Evolutionary conservation across 2,329 filamentous ascomycete species (phyloP).

Genomic region (Hymenoscyphus salicellus): DNA sequence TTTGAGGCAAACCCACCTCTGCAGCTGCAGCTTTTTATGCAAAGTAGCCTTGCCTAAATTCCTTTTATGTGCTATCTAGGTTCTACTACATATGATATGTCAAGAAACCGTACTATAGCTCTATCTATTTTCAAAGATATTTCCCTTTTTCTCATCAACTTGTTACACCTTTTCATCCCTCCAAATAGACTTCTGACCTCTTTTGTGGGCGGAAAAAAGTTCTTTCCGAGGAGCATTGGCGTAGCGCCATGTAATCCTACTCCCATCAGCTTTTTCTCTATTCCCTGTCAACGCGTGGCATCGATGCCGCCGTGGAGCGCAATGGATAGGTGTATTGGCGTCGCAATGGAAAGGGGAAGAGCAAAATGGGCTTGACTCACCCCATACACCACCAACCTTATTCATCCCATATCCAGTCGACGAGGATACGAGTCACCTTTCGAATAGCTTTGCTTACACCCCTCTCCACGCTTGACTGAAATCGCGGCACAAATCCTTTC

Average conservation of each 20-base stretch:
- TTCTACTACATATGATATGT: background rate
- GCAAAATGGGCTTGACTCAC: constrained; percentile 1
- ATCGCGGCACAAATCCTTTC: constrained; percentile 2
- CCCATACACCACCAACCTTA: constrained; percentile 1
- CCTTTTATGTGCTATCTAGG: background rate
- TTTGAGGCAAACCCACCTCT: background rate
- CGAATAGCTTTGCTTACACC: background rate
- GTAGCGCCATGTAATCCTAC: constrained; percentile 1
- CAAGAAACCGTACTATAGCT: background rate
- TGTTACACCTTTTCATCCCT: background rate
- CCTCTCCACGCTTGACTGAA: background rate
- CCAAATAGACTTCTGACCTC: background rate
- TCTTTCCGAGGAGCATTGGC: background rate
- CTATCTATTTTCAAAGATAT: background rate
- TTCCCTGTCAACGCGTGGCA: background rate
- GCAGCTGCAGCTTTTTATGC: background rate
- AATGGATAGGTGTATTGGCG: background rate
- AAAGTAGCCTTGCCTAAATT: background rate
- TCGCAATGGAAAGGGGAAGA: background rate
- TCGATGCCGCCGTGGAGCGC: background rate
- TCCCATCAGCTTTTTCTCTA: background rate
- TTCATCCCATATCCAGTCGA: background rate
- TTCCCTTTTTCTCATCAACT: background rate
- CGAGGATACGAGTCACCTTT: background rate
- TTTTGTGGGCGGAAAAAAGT: background rate